phyloP scores from a whole-genome alignment of 1,284 basidiomycete species.

The Rhodotorula sp. region DNA sequence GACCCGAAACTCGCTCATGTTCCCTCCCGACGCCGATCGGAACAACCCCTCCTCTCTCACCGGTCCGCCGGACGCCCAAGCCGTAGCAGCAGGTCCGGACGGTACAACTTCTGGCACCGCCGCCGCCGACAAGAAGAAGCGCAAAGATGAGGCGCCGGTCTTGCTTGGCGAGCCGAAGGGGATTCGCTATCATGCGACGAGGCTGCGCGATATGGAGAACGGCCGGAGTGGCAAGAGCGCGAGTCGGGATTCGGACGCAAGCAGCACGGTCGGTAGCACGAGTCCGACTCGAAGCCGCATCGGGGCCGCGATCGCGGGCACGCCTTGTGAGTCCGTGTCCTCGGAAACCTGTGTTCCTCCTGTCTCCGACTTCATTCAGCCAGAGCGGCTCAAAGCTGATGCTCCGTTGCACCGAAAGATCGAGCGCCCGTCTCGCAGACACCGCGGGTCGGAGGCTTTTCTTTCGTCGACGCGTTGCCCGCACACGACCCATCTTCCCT shows the following conservation, averaged over 20 bases:
- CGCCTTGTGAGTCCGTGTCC: conserved; percentile 49
- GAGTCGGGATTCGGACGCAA: conserved; percentile 51
- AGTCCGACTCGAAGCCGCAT: conserved; percentile 77
- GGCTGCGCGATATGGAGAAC: conserved; percentile 58
- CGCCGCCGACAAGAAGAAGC: neutral
- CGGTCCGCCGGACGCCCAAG: neutral
- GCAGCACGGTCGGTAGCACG: neutral
- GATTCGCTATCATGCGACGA: conserved; percentile 75
- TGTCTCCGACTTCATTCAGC: neutral
- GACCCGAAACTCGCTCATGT: conserved; percentile 90
- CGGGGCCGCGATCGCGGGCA: conserved; percentile 79
- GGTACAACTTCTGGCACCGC: neutral
- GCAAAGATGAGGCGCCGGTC: conserved; percentile 40
- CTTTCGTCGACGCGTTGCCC: conserved; percentile 77
- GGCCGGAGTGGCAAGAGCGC: conserved; percentile 43
- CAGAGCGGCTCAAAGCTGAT: neutral
- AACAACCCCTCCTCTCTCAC: conserved; percentile 38
- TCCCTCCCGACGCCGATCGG: conserved; percentile 78
- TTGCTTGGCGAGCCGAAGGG: conserved; percentile 59
- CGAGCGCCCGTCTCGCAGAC: conserved; percentile 40
- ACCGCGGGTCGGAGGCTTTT: conserved; percentile 61
- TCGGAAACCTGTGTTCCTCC: too few species aligned
- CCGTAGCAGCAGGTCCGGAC: too few species aligned
- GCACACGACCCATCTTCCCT: conserved; percentile 78
- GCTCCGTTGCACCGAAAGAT: conserved; percentile 12